Base-by-base conservation (phyloP, 2,329 filamentous ascomycete genomes). In the Aspergillus awamori region DNA sequence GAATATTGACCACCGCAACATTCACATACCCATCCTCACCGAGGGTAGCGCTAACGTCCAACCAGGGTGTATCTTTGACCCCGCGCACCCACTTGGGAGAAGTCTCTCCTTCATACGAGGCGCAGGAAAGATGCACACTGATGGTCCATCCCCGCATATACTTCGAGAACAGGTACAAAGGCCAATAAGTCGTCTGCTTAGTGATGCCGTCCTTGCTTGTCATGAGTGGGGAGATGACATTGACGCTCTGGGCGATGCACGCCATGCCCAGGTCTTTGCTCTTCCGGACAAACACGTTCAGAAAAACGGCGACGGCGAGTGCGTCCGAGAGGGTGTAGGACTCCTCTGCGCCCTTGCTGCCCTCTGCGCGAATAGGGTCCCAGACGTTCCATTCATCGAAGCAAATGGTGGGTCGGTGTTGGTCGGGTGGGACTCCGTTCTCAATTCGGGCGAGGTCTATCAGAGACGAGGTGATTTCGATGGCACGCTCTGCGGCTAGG, bases 351-450 rank as follows among this genome's bases (percentile, higher is more conserved):
- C 90, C 90, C 62, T 84, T 74, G 68, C 89, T 86, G 15, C 90
- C 90, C 0, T 88, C 88, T 0, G 90, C 89, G 8, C 89, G 85
- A 57, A 83, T 80, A 0, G 89, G 88, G 68, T 92, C 89, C 90
- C 90, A 93, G 8, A 93, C 89, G 73, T 93, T 93, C 90, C 90
- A 93, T 76, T 93, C 90, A 72, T 93, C 90, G 72, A 93, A 93
- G 80, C 90, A 93, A 72, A 93, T 91, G 55, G 83, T 89, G 51
- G 86, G 88, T 3, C 84, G 80, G 4, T 85, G 84, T n/a, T 88
- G 84, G 0, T 80, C 79, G 0, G 82, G 77, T 0, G 88, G 83
- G 0, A 78, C 72, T 7, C 70, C 68, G 74, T 89, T 89, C 73
- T 91, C 87, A 69, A 91, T 87, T 36, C 88, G 82, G 0, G 90